Evolutionary conservation across 192 early-diverging fungal genomes (phyloP).

Genomic region (Irineochytrium annulatum): DNA sequence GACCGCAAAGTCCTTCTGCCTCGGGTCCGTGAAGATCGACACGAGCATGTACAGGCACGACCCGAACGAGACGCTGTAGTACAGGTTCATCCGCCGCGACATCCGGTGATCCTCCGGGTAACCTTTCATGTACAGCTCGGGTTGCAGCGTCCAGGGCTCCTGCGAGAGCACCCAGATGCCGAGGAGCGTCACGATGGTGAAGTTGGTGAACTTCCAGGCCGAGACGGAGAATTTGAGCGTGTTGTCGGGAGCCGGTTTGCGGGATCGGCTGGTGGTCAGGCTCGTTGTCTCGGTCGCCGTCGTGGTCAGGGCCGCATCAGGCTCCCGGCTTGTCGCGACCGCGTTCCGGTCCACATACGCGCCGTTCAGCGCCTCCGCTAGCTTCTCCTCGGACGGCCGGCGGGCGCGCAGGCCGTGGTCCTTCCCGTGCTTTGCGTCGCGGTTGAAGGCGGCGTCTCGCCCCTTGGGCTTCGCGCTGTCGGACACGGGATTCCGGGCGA

Average conservation of each 20-base stretch:
- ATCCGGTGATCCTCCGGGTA: constrained; percentile 3
- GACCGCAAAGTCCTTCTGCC: constrained; percentile 36
- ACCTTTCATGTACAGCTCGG: constrained; percentile 18
- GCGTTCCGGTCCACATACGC: neutral
- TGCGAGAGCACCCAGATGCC: constrained; percentile 16
- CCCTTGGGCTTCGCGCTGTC: too few relatives aligned
- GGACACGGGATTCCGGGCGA: too few relatives aligned
- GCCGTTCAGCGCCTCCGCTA: neutral
- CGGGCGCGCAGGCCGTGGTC: too few relatives aligned
- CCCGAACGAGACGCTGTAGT: constrained; percentile 39
- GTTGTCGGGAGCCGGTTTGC: constrained; percentile 3
- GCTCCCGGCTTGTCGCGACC: neutral
- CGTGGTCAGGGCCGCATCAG: neutral
- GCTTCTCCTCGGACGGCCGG: too few relatives aligned
- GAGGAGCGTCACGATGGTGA: constrained; percentile 7
- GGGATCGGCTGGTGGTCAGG: neutral
- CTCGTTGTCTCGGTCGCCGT: neutral
- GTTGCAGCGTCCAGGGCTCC: constrained; percentile 14
- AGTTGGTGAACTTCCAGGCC: constrained; percentile 23
- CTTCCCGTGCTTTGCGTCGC: too few relatives aligned
- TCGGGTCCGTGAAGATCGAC: constrained; percentile 30
- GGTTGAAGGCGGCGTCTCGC: too few relatives aligned
- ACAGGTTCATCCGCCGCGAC: constrained; percentile 28
- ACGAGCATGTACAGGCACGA: constrained; percentile 30
- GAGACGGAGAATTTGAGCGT: constrained; percentile 7